Percentiles rank a stretch among this genome's conserved stretches.
phyloP scores from a whole-genome alignment of 257 asterid genomes.

The Dorcoceras hygrometricum region DNA sequence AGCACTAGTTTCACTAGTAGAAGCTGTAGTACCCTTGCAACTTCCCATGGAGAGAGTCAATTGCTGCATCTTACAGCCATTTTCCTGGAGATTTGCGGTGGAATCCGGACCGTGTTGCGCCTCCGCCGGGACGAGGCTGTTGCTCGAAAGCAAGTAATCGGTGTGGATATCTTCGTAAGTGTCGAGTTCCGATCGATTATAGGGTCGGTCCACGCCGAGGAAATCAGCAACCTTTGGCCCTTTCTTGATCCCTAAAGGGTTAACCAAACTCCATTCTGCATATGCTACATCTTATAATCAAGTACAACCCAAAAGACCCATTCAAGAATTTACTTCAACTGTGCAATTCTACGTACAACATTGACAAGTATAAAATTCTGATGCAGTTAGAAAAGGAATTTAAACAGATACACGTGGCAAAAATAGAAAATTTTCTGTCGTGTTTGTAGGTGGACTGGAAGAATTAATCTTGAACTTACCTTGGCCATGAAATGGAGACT shows the following conservation, averaged over 20 bases:
- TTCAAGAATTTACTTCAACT: not conserved
- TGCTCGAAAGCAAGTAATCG: slow-evolving; percentile 35
- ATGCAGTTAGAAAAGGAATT: too few relatives aligned
- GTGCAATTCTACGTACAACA: too few relatives aligned
- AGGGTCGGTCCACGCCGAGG: slow-evolving; percentile 40
- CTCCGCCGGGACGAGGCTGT: slow-evolving; percentile 18
- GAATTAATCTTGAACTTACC: slow-evolving; percentile 33
- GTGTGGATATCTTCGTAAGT: slow-evolving; percentile 41
- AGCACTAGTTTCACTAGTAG: slow-evolving; percentile 32
- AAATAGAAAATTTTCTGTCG: too few relatives aligned
- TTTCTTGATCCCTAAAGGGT: slow-evolving; percentile 31
- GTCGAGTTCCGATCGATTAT: slow-evolving; percentile 33
- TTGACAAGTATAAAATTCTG: too few relatives aligned
- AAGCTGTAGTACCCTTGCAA: slow-evolving; percentile 45
- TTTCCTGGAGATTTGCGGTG: slow-evolving; percentile 40
- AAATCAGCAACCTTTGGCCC: slow-evolving; percentile 55
- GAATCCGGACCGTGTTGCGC: slow-evolving; percentile 22
- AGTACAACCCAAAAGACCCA: not conserved
- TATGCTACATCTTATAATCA: not conserved
- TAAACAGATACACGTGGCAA: too few relatives aligned
- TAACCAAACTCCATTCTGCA: slow-evolving; percentile 48
- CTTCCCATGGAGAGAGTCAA: slow-evolving; percentile 55
- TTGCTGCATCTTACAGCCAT: slow-evolving; percentile 37
- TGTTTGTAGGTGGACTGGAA: too few relatives aligned
- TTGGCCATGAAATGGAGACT: slow-evolving; percentile 40